These are phyloP conservation scores for Fusarium haematococcum DNA, from an alignment of 2,329 filamentous ascomycete species.

Conservation along the genomic window DNA sequence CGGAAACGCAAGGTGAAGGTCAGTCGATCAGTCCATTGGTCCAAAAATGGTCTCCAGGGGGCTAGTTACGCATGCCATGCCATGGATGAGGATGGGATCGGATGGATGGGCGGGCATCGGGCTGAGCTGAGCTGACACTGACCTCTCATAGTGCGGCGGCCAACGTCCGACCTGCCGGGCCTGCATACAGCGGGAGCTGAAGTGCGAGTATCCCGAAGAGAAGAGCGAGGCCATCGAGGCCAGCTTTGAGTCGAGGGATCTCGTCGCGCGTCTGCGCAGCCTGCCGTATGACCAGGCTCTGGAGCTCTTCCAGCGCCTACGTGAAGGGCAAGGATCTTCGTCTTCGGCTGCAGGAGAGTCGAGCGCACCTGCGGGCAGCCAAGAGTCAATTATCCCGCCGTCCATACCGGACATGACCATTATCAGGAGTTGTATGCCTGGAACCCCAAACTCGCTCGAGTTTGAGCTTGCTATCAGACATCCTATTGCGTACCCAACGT, in stretches of 20 bases:
- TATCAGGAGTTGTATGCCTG: not conserved
- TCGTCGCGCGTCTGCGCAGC: not conserved
- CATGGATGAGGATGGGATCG: not conserved
- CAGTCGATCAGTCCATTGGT: not conserved
- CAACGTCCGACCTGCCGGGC: not conserved
- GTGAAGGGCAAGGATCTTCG: not conserved
- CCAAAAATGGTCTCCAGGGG: not conserved
- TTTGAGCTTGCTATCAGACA: conserved; percentile 9
- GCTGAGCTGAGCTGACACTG: not conserved
- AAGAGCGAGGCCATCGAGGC: not conserved
- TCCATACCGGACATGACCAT: not conserved
- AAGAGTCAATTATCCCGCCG: not conserved
- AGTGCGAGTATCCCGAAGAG: not conserved
- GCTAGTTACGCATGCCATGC: not conserved
- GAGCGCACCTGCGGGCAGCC: not conserved
- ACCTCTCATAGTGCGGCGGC: not conserved
- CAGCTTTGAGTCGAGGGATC: not conserved
- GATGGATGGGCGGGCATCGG: not conserved
- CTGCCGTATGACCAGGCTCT: not conserved
- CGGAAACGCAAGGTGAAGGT: not conserved
- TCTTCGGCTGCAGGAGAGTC: not conserved
- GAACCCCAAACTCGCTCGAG: not conserved
- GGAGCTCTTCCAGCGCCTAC: not conserved
- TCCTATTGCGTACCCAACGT: conserved; percentile 3
- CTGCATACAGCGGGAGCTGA: not conserved